Evolutionary conservation across 2,329 filamentous ascomycete genomes (phyloP).

Genomic region (Diaporthe humulicola): DNA sequence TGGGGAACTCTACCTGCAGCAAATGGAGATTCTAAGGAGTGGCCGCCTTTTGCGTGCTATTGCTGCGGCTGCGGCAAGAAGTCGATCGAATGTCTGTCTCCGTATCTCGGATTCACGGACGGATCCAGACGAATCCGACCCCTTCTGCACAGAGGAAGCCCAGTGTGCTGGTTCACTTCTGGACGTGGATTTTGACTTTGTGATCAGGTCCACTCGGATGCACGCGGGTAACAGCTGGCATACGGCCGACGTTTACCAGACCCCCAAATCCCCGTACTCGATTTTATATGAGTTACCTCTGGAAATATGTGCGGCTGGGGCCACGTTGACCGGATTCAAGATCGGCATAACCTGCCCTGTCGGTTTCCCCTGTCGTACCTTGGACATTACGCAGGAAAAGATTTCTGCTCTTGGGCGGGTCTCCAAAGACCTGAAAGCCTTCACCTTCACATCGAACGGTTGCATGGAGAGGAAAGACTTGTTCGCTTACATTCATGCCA

Average conservation of each 20-base stretch:
- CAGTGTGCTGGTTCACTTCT: not conserved
- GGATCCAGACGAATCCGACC: not conserved
- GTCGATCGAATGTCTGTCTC: not conserved
- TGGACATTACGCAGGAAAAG: not conserved
- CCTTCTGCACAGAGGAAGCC: not conserved
- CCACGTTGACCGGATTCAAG: not conserved
- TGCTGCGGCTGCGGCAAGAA: not conserved
- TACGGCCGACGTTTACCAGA: accelerated
- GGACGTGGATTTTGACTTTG: not conserved
- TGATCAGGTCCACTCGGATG: not conserved
- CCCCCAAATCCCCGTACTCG: not conserved
- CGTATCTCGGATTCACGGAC: not conserved
- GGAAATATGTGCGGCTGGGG: not conserved
- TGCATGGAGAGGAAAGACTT: not conserved
- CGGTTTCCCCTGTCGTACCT: no score
- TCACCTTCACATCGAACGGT: not conserved
- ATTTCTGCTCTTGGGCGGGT: not conserved
- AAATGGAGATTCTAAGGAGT: not conserved
- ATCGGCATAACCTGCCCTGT: not conserved
- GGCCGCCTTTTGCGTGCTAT: not conserved
- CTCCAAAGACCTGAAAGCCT: not conserved
- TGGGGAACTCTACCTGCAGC: not conserved
- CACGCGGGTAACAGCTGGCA: not conserved
- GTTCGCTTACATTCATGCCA: not conserved
- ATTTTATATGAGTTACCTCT: not conserved